Base-by-base conservation (phyloP, 2,329 filamentous ascomycete genomes). In the Nemania serpens region DNA sequence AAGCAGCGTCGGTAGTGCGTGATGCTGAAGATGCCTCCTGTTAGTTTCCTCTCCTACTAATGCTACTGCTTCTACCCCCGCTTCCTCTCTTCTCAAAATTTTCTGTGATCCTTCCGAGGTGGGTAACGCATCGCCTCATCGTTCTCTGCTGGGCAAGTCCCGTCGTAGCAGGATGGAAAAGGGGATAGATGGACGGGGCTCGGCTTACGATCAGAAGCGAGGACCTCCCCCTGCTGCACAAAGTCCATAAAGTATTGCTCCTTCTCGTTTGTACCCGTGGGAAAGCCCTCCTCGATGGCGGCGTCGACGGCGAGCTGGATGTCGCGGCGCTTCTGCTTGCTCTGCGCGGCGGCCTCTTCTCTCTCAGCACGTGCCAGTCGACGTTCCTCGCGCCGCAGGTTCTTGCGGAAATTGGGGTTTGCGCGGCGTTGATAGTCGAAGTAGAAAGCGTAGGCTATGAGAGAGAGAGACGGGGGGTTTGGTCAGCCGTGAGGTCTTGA, bases 231-330 rank as follows among this genome's bases (percentile, higher is more conserved):
- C 74, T 87, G 83, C 70, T 93, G 91, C 66, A 99, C 93, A 79
- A 97, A 92, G 75, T 92, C 88, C 87, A 98, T 96, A 80, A 99
- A 99, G 82, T 91, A 99, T 63, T 88, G 86, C 82, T 99, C 95
- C 76, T 91, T 93, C 81, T 97, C 93, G 76, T 98, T 94, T 37
- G 94, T 87, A 71, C 93, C 91, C 45, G 84, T 83, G 50, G 95
- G 95, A 84, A 96, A 97, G 59, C 94, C 95, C 77, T 96, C 93
- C 60, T 91, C 90, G 80, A 93, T 91, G 70, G 93, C 92, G 70
- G 90, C 85, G 70, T 92, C 87, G 50, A 98, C 90, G 54, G 86
- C 87, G 59, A 78, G 77, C 78, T 89, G 89, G 79, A 99, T 91
- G 70, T 83, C 81, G 76, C 91, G 84, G 74, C 88, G 87, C 80